phyloP scores from a whole-genome alignment of 225 moss, liverwort and hornwort genomes.

The Bryum argenteum region DNA sequence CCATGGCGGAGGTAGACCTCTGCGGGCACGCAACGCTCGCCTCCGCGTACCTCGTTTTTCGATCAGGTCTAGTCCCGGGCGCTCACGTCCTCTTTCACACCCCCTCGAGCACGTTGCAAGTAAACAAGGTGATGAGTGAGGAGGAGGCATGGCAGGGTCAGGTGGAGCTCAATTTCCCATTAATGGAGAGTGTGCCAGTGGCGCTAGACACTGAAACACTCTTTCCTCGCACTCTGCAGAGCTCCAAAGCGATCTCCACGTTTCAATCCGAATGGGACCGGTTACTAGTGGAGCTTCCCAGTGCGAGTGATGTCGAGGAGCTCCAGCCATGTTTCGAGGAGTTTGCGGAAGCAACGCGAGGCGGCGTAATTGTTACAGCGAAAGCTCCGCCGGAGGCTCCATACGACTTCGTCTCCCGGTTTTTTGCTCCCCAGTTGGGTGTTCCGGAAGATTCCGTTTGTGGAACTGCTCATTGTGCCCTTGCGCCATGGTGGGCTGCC shows the following conservation, averaged over 20 bases:
- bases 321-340: conserved; percentile 40
- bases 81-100: conserved; percentile 40
- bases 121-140: conserved; percentile 25
- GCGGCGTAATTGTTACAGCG: conserved; percentile 42
- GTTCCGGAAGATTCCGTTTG: conserved; percentile 52
- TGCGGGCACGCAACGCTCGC: conserved; percentile 62
- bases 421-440: conserved; percentile 44
- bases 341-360: conserved; percentile 13
- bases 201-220: conserved; percentile 4
- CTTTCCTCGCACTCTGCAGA: conserved; percentile 29
- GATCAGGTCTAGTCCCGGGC: conserved; percentile 22
- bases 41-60: conserved; percentile 49
- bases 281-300: conserved; percentile 46
- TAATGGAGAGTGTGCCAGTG: conserved; percentile 7
- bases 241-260: conserved; percentile 20
- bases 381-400: conserved; percentile 16
- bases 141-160: conserved; percentile 24
- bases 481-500: conserved; percentile 49
- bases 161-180: conserved; percentile 50
- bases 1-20: conserved; percentile 32
- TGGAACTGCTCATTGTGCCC: conserved; percentile 55
- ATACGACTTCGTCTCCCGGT: conserved; percentile 56
- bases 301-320: conserved; percentile 30
- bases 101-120: conserved; percentile 26
- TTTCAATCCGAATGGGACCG: conserved; percentile 25